Conservation (phyloP, 331 rosid genomes). For the Acacia concinna region DNA sequence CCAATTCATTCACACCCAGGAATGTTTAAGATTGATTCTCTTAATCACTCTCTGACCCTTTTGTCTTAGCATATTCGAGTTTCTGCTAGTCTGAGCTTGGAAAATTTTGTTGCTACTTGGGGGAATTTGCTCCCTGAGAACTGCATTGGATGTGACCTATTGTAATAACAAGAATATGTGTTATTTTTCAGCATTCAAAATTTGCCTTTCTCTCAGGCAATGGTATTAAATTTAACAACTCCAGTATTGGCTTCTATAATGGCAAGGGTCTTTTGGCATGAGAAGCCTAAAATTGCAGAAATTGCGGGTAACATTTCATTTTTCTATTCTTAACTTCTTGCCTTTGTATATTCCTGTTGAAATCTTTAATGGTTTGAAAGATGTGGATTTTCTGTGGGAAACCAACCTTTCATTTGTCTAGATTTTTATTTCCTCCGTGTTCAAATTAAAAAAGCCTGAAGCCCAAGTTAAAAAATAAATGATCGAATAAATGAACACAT, state of each 20-base stretch:
- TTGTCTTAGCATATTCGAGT: neutral
- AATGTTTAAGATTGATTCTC: neutral
- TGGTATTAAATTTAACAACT: conserved; percentile 64
- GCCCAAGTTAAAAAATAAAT: conserved; percentile 7
- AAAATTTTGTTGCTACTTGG: neutral
- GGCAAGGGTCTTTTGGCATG: conserved; percentile 66
- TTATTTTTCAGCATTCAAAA: conserved; percentile 65
- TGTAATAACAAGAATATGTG: conserved; percentile 19
- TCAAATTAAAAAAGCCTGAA: neutral
- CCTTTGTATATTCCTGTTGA: conserved; percentile 7
- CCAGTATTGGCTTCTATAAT: conserved; percentile 74
- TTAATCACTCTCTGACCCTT: conserved; percentile 22
- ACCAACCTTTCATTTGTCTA: neutral
- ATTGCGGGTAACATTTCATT: conserved; percentile 52
- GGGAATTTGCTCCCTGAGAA: neutral
- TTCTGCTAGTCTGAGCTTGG: neutral
- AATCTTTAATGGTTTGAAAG: neutral
- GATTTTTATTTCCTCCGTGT: neutral
- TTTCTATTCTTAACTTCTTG: conserved; percentile 20
- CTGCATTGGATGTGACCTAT: conserved; percentile 9
- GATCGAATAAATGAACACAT: neutral
- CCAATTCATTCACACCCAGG: neutral
- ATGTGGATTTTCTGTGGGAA: neutral
- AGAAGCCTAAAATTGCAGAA: conserved; percentile 61
- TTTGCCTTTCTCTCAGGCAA: conserved; percentile 69